phyloP scores from a whole-genome alignment of 108 stramenopile genomes.

The Skeletonema marinoi region DNA sequence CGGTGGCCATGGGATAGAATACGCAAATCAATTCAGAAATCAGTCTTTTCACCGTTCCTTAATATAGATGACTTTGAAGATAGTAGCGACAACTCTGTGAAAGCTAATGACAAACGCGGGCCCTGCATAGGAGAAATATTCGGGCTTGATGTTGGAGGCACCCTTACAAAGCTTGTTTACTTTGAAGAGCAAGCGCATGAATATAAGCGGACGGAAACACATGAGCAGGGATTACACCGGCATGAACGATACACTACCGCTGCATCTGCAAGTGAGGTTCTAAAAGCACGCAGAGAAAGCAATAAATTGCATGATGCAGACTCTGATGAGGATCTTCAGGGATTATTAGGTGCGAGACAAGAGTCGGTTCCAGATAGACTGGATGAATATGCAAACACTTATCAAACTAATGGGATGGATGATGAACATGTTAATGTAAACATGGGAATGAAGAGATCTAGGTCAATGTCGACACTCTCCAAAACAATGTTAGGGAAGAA shows the following conservation, averaged over 20 bases:
- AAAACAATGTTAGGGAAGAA: slow-evolving; percentile 51
- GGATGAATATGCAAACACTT: slow-evolving; percentile 52
- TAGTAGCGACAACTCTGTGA: not conserved
- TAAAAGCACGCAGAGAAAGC: slow-evolving; percentile 48
- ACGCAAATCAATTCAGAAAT: slow-evolving; percentile 12
- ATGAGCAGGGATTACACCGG: slow-evolving; percentile 38
- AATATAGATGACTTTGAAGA: slow-evolving; percentile 4
- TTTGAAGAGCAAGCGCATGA: slow-evolving; percentile 78
- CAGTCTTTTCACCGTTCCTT: slow-evolving; percentile 23
- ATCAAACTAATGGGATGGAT: slow-evolving; percentile 2
- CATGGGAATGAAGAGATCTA: slow-evolving; percentile 54
- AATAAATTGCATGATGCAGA: slow-evolving; percentile 27
- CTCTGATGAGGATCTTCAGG: slow-evolving; percentile 56
- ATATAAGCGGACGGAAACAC: slow-evolving; percentile 14
- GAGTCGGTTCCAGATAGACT: slow-evolving; percentile 71
- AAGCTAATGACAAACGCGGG: slow-evolving; percentile 33
- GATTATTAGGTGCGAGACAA: slow-evolving; percentile 49
- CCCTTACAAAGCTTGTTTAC: slow-evolving; percentile 95
- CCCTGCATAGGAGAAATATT: slow-evolving; percentile 72
- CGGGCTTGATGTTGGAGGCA: slow-evolving; percentile 93
- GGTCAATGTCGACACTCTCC: slow-evolving; percentile 73
- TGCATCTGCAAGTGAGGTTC: slow-evolving; percentile 66
- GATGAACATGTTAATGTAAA: slow-evolving; percentile 2
- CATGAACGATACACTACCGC: slow-evolving; percentile 61
- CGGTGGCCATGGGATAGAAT: slow-evolving; percentile 50